Evolutionary conservation across 345 rosid species (phyloP), one percentile per base, ranked within the genome.

Genomic region (Bruguiera sexangula): DNA sequence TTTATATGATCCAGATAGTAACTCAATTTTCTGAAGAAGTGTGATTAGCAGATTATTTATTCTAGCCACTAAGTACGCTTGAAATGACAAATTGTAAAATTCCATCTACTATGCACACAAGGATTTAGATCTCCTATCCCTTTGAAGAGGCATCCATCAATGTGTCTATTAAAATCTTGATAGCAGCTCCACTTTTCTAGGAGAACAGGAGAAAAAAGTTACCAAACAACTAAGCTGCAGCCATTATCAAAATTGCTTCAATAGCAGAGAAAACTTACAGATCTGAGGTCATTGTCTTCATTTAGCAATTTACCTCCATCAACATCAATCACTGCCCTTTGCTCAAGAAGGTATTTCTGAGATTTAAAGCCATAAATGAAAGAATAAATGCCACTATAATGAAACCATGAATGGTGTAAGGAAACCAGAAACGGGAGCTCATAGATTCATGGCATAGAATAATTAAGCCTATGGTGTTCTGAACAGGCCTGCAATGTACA

Each of bases 231-330:
- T 11, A 43, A 43, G 18, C 50, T 13, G 50, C 50, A 43, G 19
- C 50, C 16, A 43, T 43, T 43, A 43, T 2, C 62, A 60, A 64
- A 68, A 19, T 67, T 67, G 59, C 56, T 66, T 18, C 63, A 62
- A 48, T 64, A 72, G 64, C 55, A 51, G 26, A 73, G 66, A 50
- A 36, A 60, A 84, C 98, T 76, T 82, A 93, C 98, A 80, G 97
- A 83, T 93, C 98, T 85, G 69, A 93, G 69, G 82, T 93, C 98
- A 81, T 77, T 86, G 79, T 93, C 98, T 81, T 93, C 98, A 74
- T 93, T 93, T 64, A 93, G 96, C 72, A 89, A 80, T 79, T 84
- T 91, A 22, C 96, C 90, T 69, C 94, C 92, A 80, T 93, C 97
- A 69, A 59, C 81, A 73, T 91, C 91, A 73, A 91, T 74, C 68